Evolutionary conservation across 2,329 filamentous ascomycete species (phyloP), one percentile per base, ranked within the genome.

Genomic region (Eutypa lata): DNA sequence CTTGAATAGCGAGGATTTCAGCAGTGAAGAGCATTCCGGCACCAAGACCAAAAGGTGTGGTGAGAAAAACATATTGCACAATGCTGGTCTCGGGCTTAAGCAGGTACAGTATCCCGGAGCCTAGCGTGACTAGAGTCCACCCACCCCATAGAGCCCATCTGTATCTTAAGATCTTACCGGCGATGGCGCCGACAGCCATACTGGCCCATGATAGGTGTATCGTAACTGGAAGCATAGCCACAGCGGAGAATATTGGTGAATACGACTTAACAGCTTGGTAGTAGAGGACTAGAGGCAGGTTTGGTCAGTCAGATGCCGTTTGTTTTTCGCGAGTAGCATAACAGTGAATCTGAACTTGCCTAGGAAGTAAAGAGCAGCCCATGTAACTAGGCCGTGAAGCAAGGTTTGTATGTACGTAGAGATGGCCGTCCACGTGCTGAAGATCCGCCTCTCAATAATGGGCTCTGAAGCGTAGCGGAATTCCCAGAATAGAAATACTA

Each of bases 1-100:
- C 85, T 67, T 90, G 86, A 22, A 88, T 78, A 1, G 81, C 78
- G 33, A 87, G 79, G 0, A 74, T 76, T 70, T 87, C 81, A n/a
- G 79, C 74, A 0, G 87, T 81, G 67, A 88, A 87, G 6, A 89
- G 71, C 51, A 88, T 76, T 2, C 86, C 87, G 2, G 82, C 77
- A 14, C 86, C 86, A 4, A 87, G 50, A 0, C 84, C 85, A 13
- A 81, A 70, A 18, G 83, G 73, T 6, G 88, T 64, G 60, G 82
- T 84, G 44, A 89, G 70, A 61, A 85, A 81, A 50, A 89, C 71
- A 79, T 84, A 86, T 19, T 71, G 69, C 0, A 73, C 68, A 2
- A 81, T 75, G 2, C 74, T 73, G 2, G 83, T 86, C 10, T 77
- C 49, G 8, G 67, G 63, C 14, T 61, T 68, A 28, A 86, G 72